phyloP scores from a whole-genome alignment of 441 rosid species.

The Gossypium schwendimanii region DNA sequence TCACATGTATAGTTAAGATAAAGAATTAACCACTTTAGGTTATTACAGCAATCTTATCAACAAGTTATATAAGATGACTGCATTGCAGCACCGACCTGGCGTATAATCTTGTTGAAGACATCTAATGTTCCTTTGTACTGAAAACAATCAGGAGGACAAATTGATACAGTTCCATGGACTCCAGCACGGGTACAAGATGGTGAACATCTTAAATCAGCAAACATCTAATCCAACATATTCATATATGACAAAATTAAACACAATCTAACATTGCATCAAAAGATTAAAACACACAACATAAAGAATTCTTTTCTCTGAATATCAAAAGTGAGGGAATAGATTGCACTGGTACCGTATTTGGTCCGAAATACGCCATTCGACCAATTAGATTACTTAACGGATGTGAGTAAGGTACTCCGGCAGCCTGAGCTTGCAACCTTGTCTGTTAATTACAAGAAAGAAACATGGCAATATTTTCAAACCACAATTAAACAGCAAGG shows the following conservation, averaged over 20 bases:
- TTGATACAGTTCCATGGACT: slow-evolving; percentile 89
- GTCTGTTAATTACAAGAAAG: slow-evolving; percentile 40
- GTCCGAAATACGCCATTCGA: slow-evolving; percentile 87
- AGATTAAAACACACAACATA: neutral
- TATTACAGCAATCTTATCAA: neutral
- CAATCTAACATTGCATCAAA: neutral
- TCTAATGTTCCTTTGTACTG: slow-evolving; percentile 91
- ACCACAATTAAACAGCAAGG: too few species aligned
- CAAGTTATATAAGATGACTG: neutral
- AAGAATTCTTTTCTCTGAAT: neutral
- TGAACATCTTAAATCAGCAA: slow-evolving; percentile 89
- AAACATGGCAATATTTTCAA: neutral
- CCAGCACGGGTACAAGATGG: slow-evolving; percentile 97
- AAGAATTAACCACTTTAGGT: neutral
- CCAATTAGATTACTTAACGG: slow-evolving; percentile 69
- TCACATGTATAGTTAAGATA: neutral
- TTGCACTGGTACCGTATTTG: slow-evolving; percentile 53
- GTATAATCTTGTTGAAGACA: slow-evolving; percentile 79
- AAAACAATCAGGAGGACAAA: slow-evolving; percentile 98
- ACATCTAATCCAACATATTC: slow-evolving; percentile 50
- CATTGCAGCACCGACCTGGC: slow-evolving; percentile 54
- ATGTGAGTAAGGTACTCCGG: slow-evolving; percentile 81
- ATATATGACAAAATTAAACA: neutral
- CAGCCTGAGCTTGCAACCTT: slow-evolving; percentile 95
- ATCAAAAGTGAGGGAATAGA: neutral